Evolutionary conservation across 148 eudicot genomes (phyloP).

Genomic region (Nepenthes mirabilis): DNA sequence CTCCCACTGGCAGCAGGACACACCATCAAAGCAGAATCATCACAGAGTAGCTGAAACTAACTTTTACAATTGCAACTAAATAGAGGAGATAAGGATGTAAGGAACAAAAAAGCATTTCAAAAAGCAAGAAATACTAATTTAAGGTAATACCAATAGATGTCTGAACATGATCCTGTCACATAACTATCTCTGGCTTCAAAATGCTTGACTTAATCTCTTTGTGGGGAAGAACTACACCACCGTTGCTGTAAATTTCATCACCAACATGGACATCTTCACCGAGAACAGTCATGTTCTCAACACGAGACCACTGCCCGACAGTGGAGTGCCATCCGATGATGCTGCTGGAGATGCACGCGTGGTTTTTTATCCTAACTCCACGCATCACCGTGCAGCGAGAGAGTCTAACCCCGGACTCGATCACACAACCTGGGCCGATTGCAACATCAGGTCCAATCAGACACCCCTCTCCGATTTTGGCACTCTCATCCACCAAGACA

Average conservation of each 20-base stretch:
- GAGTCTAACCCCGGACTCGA: slow-evolving; percentile 81
- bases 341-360: slow-evolving; percentile 70
- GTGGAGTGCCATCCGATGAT: slow-evolving; percentile 96
- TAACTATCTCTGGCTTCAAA: slow-evolving; percentile 88
- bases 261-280: slow-evolving; percentile 90
- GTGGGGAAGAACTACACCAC: slow-evolving; percentile 86
- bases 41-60: too few relatives aligned
- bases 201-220: slow-evolving; percentile 86
- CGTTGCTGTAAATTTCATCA: slow-evolving; percentile 78
- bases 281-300: slow-evolving; percentile 80
- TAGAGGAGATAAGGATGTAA: too few relatives aligned
- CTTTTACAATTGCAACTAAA: too few relatives aligned
- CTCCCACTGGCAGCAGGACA: too few relatives aligned
- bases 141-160: too few relatives aligned
- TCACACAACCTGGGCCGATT: slow-evolving; percentile 84
- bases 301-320: slow-evolving; percentile 85
- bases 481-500: slow-evolving; percentile 71
- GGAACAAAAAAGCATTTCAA: too few relatives aligned
- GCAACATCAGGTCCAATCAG: slow-evolving; percentile 95
- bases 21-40: too few relatives aligned
- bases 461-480: slow-evolving; percentile 84
- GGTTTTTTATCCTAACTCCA: slow-evolving; percentile 74
- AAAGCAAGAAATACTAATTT: too few relatives aligned
- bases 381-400: slow-evolving; percentile 88
- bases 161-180: slow-evolving; percentile 25